phyloP scores from a whole-genome alignment of 208 protist genomes.

The Leishmania major region DNA sequence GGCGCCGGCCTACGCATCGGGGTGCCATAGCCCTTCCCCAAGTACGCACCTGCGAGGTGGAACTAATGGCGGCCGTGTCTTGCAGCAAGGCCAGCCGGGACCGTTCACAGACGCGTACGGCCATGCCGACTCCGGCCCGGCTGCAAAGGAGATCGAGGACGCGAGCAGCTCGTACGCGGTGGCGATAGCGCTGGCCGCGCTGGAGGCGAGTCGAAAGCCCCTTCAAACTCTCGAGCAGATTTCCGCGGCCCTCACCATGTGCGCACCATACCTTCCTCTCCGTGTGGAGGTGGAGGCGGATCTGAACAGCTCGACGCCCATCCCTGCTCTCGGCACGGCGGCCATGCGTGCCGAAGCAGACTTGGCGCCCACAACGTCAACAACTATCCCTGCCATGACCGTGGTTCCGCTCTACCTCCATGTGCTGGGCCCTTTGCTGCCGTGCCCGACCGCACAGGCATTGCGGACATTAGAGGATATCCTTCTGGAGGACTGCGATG shows the following conservation, averaged over 20 bases:
- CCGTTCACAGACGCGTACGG: background rate
- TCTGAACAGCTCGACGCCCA: constrained; percentile 12
- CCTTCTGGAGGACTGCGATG: constrained; percentile 71
- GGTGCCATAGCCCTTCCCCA: background rate
- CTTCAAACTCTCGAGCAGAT: constrained; percentile 49
- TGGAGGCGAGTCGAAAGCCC: constrained; percentile 37
- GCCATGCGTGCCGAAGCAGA: background rate
- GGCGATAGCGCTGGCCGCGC: constrained; percentile 16
- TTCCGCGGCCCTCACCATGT: constrained; percentile 30
- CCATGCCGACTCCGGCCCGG: background rate
- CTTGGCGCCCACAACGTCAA: background rate
- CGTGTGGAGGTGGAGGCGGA: constrained; percentile 52
- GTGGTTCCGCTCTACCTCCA: constrained; percentile 32
- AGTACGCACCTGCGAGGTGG: background rate
- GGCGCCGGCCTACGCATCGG: background rate
- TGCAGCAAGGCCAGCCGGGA: background rate
- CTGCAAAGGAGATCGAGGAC: background rate
- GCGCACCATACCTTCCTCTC: constrained; percentile 44
- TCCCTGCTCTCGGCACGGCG: background rate
- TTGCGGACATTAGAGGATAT: constrained; percentile 66
- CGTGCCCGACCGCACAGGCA: constrained; percentile 31
- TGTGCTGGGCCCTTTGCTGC: constrained; percentile 53
- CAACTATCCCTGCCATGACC: background rate
- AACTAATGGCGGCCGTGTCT: background rate
- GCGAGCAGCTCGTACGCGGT: constrained; percentile 5